Percentiles rank a stretch among this genome's conserved stretches.
Conservation (phyloP, 2,329 filamentous ascomycete genomes). For the Sclerotinia sclerotiorum region DNA sequence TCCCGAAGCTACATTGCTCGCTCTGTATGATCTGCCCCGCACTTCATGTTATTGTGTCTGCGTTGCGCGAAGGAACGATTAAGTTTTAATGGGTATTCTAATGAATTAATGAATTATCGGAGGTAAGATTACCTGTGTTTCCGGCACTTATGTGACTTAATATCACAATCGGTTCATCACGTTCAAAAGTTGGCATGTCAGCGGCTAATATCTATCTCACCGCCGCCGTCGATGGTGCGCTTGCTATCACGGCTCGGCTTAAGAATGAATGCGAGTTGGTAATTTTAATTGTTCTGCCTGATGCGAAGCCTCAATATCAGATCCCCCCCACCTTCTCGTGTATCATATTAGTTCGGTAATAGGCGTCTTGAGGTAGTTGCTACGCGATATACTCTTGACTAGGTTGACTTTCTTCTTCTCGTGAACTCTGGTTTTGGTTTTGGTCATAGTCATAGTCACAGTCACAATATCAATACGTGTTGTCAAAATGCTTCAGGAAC, state of each 20-base stretch:
- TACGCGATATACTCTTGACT: background rate
- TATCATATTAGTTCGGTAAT: background rate
- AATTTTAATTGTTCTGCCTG: conserved; percentile 2
- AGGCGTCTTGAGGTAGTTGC: background rate
- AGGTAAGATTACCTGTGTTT: background rate
- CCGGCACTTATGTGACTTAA: conserved; percentile 2
- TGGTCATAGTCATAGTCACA: background rate
- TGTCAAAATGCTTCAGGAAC: background rate
- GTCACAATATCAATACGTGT: background rate
- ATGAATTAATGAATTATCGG: background rate
- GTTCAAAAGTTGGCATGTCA: background rate
- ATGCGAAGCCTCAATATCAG: background rate
- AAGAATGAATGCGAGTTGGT: background rate
- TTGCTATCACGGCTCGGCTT: background rate
- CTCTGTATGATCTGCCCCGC: background rate
- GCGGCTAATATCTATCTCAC: background rate
- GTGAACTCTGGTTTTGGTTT: background rate
- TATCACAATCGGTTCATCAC: conserved; percentile 3
- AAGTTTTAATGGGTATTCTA: background rate
- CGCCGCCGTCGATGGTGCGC: background rate
- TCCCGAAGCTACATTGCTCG: background rate
- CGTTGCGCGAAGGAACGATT: background rate
- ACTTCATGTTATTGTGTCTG: background rate
- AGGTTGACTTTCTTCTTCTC: background rate
- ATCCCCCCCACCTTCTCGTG: background rate